Evolutionary conservation across 225 moss, liverwort and hornwort species (phyloP), one percentile per base, ranked within the genome.

Genomic region (Straminergon stramineum): DNA sequence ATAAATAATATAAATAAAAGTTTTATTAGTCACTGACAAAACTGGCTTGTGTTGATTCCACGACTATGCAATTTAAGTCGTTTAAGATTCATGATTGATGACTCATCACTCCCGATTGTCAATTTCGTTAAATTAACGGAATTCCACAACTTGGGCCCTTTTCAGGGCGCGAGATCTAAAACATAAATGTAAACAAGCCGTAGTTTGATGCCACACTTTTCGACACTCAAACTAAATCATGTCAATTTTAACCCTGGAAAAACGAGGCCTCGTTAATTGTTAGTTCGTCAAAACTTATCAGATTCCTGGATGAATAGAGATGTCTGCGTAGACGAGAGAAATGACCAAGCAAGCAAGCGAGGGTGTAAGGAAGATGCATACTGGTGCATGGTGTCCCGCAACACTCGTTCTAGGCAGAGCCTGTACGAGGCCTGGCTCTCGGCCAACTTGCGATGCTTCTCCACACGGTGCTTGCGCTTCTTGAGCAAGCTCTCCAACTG

Each of bases 381-480:
- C 93, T 94, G 92, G 78, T 94, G 93, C 89, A 90, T 89, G 82
- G 90, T 92, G n/a, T 94, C 89, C 65, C 93, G 94, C 89, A 92
- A 58, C 69, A 92, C 88, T 74, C 92, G 89, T 85, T 91, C 92
- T 7, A 92, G 60, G 84, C 92, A 94, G 79, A 93, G 87, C 13
- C 92, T 89, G 32, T 94, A 91, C 4, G 93, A 87, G 37, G 94
- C 81, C 82, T 92, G 92, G 57, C 92, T 90, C 89, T 91, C 91
- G 60, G 94, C 92, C 91, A 85, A 56, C 85, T 87, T 92, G 77
- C 93, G 89, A 69, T 92, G 92, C 88, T 85, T 95, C 90, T 87
- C 96, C 88, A 91, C 87, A 7, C 87, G 82, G 53, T 91, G 90
- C 90, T 95, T 93, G 70, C 84, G 87, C 81, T 94, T 93, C 85